These are phyloP conservation scores for Vitellaria paradoxa DNA, from an alignment of 179 eudicot genomes.

Conservation along the genomic window DNA sequence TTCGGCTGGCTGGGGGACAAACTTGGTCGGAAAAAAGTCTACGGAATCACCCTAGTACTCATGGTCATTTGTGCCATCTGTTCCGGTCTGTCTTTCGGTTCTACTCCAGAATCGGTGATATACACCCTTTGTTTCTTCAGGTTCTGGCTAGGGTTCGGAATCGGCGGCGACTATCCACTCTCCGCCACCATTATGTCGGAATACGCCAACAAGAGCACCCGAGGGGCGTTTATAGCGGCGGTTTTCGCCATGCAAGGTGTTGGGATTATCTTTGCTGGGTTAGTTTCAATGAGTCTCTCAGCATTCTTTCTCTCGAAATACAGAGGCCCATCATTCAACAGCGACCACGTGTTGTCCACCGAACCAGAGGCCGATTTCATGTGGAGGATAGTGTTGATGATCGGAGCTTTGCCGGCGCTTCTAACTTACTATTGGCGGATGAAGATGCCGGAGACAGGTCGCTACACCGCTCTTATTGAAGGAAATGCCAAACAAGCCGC, in stretches of 20 bases:
- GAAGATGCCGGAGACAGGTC: constrained; percentile 47
- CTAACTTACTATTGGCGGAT: constrained; percentile 37
- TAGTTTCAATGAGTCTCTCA: constrained; percentile 29
- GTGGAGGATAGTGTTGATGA: constrained; percentile 39
- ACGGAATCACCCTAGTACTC: constrained; percentile 31
- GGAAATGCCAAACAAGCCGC: constrained; percentile 44
- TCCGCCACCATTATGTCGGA: constrained; percentile 46
- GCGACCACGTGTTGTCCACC: constrained; percentile 17
- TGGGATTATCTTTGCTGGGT: constrained; percentile 38
- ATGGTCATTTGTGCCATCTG: constrained; percentile 36
- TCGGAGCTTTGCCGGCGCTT: constrained; percentile 35
- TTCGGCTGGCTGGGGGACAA: constrained; percentile 40
- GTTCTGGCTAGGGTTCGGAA: constrained; percentile 43
- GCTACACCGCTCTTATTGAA: constrained; percentile 36
- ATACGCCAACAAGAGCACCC: constrained; percentile 33
- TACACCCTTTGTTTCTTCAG: constrained; percentile 34
- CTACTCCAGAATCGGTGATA: constrained; percentile 22
- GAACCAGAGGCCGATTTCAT: constrained; percentile 33
- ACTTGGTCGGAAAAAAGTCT: constrained; percentile 36
- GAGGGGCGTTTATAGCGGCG: constrained; percentile 39
- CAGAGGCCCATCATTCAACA: constrained; percentile 7
- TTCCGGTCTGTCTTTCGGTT: constrained; percentile 36
- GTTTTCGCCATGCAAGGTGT: constrained; percentile 47
- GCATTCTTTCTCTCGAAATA: constrained; percentile 10
- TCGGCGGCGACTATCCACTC: constrained; percentile 39